phyloP scores from a whole-genome alignment of 73 alveolate genomes.

The Stentor coeruleus region DNA sequence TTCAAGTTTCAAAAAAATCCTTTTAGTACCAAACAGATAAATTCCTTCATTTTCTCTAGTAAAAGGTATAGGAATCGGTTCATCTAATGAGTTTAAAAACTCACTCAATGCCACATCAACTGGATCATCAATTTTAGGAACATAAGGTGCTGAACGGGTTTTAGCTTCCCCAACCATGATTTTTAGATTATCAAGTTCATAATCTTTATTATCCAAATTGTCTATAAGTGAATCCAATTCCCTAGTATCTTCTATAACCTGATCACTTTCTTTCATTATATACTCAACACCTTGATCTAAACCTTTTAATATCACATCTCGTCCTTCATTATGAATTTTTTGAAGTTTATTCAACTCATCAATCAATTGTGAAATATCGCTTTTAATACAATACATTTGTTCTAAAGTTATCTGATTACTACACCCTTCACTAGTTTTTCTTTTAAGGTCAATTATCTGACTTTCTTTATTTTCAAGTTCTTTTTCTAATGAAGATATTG shows the following conservation, averaged over 20 bases:
- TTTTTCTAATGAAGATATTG: background rate
- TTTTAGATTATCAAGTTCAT: background rate
- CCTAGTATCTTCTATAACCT: background rate
- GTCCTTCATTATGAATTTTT: no score
- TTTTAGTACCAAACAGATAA: conserved; percentile 58
- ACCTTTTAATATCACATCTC: no score
- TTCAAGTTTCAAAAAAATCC: conserved; percentile 44
- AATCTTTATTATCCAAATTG: background rate
- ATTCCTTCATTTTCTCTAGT: conserved; percentile 55
- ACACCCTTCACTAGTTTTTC: background rate
- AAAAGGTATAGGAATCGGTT: conserved; percentile 27
- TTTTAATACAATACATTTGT: background rate
- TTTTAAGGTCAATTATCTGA: background rate
- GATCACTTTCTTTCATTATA: background rate
- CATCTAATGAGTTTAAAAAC: background rate
- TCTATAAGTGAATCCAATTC: background rate
- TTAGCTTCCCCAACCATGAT: background rate
- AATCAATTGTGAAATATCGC: background rate
- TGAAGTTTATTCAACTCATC: background rate
- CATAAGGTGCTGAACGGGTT: background rate
- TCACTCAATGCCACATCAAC: background rate
- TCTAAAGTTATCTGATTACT: background rate
- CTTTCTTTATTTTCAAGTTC: background rate
- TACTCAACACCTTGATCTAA: no score
- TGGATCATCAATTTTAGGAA: background rate